These are phyloP conservation scores for Dioszegia aurantiaca DNA, from an alignment of 768 basidiomycete genomes.

Conservation along the genomic window DNA sequence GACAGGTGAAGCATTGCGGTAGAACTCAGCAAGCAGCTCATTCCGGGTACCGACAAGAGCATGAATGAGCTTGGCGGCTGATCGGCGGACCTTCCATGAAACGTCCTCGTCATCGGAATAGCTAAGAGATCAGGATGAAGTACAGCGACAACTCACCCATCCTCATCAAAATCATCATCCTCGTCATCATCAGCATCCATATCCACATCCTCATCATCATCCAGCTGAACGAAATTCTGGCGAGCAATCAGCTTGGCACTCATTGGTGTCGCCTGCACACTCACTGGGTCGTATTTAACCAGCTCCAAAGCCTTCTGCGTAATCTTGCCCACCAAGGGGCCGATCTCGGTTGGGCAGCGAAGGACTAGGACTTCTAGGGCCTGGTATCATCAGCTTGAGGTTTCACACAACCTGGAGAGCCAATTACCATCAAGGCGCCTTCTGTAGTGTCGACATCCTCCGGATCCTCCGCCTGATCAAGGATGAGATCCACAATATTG, in stretches of 20 bases:
- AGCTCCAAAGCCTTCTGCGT: conserved; percentile 69
- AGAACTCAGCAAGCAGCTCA: conserved; percentile 74
- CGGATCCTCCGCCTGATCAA: conserved; percentile 32
- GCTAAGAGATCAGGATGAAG: conserved; percentile 53
- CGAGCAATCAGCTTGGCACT: conserved; percentile 9
- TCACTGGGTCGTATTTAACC: conserved; percentile 90
- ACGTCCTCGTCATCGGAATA: conserved; percentile 98
- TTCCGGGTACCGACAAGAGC: conserved; percentile 86
- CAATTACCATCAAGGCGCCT: conserved; percentile 37
- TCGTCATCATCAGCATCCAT: conserved; percentile 64
- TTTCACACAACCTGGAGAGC: conserved; percentile 12
- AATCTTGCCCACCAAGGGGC: conserved; percentile 67
- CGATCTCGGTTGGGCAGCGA: conserved; percentile 77
- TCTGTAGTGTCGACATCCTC: conserved; percentile 43
- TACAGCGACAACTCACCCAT: conserved; percentile 60
- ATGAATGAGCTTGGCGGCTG: conserved; percentile 82
- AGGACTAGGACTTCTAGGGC: conserved; percentile 81
- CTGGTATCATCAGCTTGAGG: conserved; percentile 50
- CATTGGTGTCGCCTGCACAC: conserved; percentile 38
- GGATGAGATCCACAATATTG: conserved; percentile 22
- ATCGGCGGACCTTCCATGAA: conserved; percentile 93
- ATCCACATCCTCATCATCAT: conserved; percentile 57
- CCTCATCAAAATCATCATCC: conserved; percentile 74
- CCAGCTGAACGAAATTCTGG: conserved; percentile 70
- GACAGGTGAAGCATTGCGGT: conserved; percentile 79